Evolutionary conservation across 2,329 filamentous ascomycete species (phyloP).

Genomic region (Fusarium subglutinans): DNA sequence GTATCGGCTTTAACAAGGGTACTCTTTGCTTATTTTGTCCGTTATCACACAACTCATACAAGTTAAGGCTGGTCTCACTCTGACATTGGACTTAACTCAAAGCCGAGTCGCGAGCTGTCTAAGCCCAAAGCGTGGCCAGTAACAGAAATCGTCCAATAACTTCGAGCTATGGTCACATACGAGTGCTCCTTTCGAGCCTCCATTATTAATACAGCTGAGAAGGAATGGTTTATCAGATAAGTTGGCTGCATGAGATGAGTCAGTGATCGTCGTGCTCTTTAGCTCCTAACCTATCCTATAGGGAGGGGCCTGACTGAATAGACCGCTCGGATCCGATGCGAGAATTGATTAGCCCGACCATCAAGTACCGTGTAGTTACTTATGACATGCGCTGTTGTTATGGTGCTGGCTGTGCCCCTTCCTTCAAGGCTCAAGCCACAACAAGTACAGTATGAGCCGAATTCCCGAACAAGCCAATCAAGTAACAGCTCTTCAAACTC

Average conservation of each 20-base stretch:
- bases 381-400: not conserved
- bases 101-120: conserved; percentile 38
- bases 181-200: not conserved
- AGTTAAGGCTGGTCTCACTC: conserved; percentile 8
- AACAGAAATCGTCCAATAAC: conserved; percentile 5
- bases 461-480: not conserved
- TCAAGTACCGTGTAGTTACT: not conserved
- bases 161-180: not conserved
- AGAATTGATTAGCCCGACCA: not conserved
- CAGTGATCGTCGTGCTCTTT: not conserved
- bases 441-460: not conserved
- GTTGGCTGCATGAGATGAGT: conserved; percentile 7
- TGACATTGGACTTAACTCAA: conserved; percentile 37
- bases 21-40: not conserved
- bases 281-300: not conserved
- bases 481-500: not conserved
- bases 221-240: not conserved
- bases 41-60: not conserved
- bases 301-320: not conserved
- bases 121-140: not conserved
- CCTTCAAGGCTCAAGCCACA: not conserved
- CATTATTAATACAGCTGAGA: not conserved
- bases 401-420: not conserved
- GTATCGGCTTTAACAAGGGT: conserved; percentile 1
- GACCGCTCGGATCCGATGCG: conserved; percentile 21